A percentile compares a stretch with the other conserved stretches of the same genome.
Conservation (phyloP, 495 filamentous ascomycete genomes). For the Penicillium desertorum region DNA sequence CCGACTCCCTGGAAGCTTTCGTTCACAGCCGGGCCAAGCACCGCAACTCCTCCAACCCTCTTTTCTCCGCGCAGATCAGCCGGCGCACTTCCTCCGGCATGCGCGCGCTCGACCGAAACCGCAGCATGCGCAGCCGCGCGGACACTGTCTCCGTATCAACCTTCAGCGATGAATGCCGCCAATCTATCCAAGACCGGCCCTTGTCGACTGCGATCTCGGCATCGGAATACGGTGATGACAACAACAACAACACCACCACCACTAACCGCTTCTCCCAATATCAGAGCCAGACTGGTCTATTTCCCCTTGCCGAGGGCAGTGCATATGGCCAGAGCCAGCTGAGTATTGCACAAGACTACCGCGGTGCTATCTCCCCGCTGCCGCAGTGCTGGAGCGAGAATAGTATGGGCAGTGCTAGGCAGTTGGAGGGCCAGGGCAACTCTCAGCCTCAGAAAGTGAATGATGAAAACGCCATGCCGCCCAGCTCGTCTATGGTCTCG, state of each 20-base stretch:
- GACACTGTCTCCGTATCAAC: slow-evolving; percentile 41
- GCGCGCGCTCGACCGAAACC: slow-evolving; percentile 39
- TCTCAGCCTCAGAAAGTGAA: slow-evolving; percentile 4
- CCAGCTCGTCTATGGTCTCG: slow-evolving; percentile 30
- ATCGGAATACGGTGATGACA: slow-evolving; percentile 45
- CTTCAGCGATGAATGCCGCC: slow-evolving; percentile 39
- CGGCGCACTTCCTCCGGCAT: slow-evolving; percentile 38
- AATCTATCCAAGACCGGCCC: slow-evolving; percentile 37
- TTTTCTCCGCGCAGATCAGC: slow-evolving; percentile 43
- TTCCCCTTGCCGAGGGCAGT: slow-evolving; percentile 29
- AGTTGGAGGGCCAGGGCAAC: slow-evolving; percentile 22
- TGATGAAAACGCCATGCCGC: slow-evolving; percentile 18
- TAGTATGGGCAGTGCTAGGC: slow-evolving; percentile 33
- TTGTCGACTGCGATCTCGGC: slow-evolving; percentile 41
- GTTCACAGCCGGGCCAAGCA: slow-evolving; percentile 45
- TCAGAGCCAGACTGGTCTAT: slow-evolving; percentile 25
- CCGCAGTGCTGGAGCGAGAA: slow-evolving; percentile 46
- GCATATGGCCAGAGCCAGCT: slow-evolving; percentile 37
- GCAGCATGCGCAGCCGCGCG: slow-evolving; percentile 40
- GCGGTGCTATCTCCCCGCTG: slow-evolving; percentile 43
- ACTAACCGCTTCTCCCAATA: slow-evolving; percentile 27
- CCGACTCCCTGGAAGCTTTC: slow-evolving; percentile 47
- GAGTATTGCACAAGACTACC: slow-evolving; percentile 45
- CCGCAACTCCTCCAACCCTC: slow-evolving; percentile 46
- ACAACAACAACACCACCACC: no score